A percentile compares a stretch with the other conserved stretches of the same genome.
These are phyloP conservation scores for Fomes fomentarius DNA, from an alignment of 1,284 basidiomycete species.

Conservation along the genomic window DNA sequence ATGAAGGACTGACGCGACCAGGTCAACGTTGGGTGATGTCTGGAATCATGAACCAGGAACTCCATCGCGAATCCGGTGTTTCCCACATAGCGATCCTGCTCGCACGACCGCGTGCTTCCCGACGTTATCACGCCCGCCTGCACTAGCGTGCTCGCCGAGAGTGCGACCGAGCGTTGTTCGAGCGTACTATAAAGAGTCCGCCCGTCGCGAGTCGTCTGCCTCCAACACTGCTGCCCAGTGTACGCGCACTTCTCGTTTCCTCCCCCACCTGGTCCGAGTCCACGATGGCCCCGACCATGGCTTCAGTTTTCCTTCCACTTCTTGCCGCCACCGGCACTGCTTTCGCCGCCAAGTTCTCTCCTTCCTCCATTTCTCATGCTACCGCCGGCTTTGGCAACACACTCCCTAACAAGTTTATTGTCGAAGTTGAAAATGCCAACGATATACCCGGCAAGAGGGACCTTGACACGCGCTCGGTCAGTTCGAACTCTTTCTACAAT, in stretches of 20 bases:
- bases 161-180: not conserved
- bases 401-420: constrained; percentile 54
- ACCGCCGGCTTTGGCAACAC: constrained; percentile 23
- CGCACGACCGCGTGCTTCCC: constrained; percentile 19
- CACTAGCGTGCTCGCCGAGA: not conserved
- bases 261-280: too few relatives aligned
- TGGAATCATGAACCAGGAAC: constrained; percentile 8
- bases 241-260: not conserved
- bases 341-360: constrained; percentile 17
- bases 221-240: not conserved
- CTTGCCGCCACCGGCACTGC: constrained; percentile 9
- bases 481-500: too few relatives aligned
- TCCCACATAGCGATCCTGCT: constrained; percentile 8
- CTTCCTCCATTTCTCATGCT: constrained; percentile 7
- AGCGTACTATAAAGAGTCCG: not conserved
- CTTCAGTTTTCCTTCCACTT: constrained; percentile 13
- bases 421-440: constrained; percentile 47
- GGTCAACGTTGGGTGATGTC: too few relatives aligned
- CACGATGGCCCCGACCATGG: constrained; percentile 14
- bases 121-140: constrained; percentile 1
- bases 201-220: not conserved
- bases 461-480: constrained; percentile 28
- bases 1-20: too few relatives aligned
- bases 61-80: not conserved
- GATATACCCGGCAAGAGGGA: constrained; percentile 43